Conservation (phyloP, 257 asterid genomes). For the Lavandula angustifolia region DNA sequence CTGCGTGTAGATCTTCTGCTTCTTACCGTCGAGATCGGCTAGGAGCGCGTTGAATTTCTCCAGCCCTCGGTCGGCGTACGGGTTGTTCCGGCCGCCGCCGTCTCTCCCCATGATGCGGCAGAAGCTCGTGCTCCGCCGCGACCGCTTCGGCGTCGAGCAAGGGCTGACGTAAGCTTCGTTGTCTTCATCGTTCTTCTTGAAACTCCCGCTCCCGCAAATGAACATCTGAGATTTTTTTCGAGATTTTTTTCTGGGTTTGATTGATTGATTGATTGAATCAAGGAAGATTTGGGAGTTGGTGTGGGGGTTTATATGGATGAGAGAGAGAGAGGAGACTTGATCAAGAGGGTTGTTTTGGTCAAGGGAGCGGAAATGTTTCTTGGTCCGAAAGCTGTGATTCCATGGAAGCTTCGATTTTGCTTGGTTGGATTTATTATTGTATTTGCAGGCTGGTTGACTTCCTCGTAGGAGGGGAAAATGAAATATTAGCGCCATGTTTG, state of each 20-base stretch:
- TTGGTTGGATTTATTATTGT: neutral
- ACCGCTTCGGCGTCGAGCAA: conserved; percentile 49
- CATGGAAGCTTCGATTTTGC: conserved; percentile 42
- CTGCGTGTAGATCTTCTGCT: conserved; percentile 40
- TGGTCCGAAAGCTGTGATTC: conserved; percentile 12
- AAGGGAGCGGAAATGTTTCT: conserved; percentile 25
- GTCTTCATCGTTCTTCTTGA: conserved; percentile 41
- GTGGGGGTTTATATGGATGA: conserved; percentile 3
- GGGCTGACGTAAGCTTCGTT: conserved; percentile 46
- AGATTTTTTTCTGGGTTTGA: neutral
- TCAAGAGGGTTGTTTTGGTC: conserved; percentile 35
- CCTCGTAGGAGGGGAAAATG: neutral
- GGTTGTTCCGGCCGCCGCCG: conserved; percentile 35
- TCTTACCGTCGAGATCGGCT: conserved; percentile 43
- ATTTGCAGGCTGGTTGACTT: conserved; percentile 34
- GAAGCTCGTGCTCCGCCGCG: conserved; percentile 38
- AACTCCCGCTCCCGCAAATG: conserved; percentile 61
- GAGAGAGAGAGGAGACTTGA: conserved; percentile 34
- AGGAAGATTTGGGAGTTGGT: too few relatives aligned
- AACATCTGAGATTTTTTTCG: conserved; percentile 39
- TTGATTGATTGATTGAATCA: conserved; percentile 6
- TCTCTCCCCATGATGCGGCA: conserved; percentile 40
- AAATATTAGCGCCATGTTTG: conserved; percentile 23
- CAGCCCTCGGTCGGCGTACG: conserved; percentile 42
- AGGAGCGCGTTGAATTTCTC: conserved; percentile 44